Conservation (phyloP, 371 early-diverging fungal genomes). For the Mucor circinelloides region DNA sequence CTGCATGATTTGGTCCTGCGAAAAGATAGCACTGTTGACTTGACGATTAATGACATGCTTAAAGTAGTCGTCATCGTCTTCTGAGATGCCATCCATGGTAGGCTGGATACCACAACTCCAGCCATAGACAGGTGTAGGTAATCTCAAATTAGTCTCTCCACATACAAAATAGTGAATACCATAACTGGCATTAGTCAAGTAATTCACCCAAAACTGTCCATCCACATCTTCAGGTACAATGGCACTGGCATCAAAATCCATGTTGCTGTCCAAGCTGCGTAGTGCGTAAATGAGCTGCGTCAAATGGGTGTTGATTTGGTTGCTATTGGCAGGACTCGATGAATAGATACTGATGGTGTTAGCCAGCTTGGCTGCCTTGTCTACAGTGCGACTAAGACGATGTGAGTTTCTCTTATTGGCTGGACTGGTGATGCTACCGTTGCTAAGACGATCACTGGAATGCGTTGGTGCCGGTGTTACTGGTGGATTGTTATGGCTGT, state of each 20-base stretch:
- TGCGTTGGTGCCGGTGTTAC: constrained; percentile 3
- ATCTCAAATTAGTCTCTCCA: constrained; percentile 30
- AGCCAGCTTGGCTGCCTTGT: constrained; percentile 39
- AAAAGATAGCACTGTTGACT: constrained; percentile 40
- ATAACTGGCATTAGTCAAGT: constrained; percentile 47
- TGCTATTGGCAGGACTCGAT: not conserved
- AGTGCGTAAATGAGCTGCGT: constrained; percentile 4
- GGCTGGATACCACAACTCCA: constrained; percentile 43
- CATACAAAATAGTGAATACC: constrained; percentile 54
- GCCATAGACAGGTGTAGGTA: constrained; percentile 37
- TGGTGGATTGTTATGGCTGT: not conserved
- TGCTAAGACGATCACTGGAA: constrained; percentile 4
- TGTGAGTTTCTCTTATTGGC: constrained; percentile 37
- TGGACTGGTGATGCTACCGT: not conserved
- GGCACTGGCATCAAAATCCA: constrained; percentile 28
- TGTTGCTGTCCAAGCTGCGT: not conserved
- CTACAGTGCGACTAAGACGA: constrained; percentile 40
- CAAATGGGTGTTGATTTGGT: not conserved
- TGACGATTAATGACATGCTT: constrained; percentile 33
- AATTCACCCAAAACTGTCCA: constrained; percentile 42
- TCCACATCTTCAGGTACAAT: constrained; percentile 43
- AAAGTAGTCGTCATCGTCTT: constrained; percentile 18
- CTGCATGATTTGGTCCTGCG: constrained; percentile 36
- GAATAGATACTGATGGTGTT: constrained; percentile 36
- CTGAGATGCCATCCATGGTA: not conserved